Evolutionary conservation across 352 stramenopile species (phyloP).

Genomic region (Nothophytophthora sp.): DNA sequence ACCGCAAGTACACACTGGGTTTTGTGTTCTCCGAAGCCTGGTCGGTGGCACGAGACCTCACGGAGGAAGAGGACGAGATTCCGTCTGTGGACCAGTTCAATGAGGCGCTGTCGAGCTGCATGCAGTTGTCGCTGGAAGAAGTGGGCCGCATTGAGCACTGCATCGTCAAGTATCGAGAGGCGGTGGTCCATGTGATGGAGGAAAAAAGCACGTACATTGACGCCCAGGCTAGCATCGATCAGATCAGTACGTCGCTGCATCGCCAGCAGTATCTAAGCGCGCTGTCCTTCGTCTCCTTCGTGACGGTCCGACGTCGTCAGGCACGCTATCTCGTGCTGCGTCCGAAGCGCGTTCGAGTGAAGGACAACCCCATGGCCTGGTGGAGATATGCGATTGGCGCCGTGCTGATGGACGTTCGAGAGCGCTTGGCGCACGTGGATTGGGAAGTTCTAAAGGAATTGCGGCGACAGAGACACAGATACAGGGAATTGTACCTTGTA

Average conservation of each 20-base stretch:
- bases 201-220: slow-evolving; percentile 91
- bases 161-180: slow-evolving; percentile 74
- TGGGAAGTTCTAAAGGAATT: slow-evolving; percentile 47
- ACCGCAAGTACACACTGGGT: slow-evolving; percentile 77
- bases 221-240: slow-evolving; percentile 66
- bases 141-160: slow-evolving; percentile 59
- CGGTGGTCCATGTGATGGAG: slow-evolving; percentile 82
- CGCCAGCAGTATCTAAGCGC: slow-evolving; percentile 77
- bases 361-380: slow-evolving; percentile 56
- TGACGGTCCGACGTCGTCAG: slow-evolving; percentile 63
- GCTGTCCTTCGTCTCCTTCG: slow-evolving; percentile 73
- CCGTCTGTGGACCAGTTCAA: slow-evolving; percentile 78
- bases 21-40: slow-evolving; percentile 88
- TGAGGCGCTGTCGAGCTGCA: slow-evolving; percentile 65
- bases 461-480: slow-evolving; percentile 40
- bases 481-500: slow-evolving; percentile 65
- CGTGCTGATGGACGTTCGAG: slow-evolving; percentile 70
- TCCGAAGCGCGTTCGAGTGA: slow-evolving; percentile 43
- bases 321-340: slow-evolving; percentile 58
- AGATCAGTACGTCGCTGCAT: slow-evolving; percentile 64
- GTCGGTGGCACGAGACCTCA: slow-evolving; percentile 71
- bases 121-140: slow-evolving; percentile 71
- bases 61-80: slow-evolving; percentile 77
- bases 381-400: slow-evolving; percentile 80
- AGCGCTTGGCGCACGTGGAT: slow-evolving; percentile 72